A percentile compares a stretch with the other conserved stretches of the same genome.
These are phyloP conservation scores for Poteriospumella lacustris DNA, from an alignment of 108 stramenopile genomes.

Conservation along the genomic window DNA sequence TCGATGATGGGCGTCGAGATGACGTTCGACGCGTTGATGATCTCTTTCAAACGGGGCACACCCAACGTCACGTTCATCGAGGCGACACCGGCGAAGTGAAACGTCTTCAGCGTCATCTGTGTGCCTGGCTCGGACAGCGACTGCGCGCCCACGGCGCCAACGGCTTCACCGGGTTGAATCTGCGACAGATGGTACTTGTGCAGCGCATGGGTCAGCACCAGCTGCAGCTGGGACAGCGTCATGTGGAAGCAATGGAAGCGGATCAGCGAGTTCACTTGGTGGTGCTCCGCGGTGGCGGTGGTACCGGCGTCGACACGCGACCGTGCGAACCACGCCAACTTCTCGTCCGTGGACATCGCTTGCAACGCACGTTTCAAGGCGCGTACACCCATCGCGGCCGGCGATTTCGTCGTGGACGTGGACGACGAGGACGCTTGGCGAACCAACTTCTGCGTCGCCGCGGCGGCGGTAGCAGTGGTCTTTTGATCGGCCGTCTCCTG, in stretches of 20 bases:
- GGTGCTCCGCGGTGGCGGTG: neutral
- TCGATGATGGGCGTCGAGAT: constrained; percentile 99
- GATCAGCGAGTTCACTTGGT: neutral
- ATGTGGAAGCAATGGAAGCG: neutral
- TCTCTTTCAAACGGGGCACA: constrained; percentile 95
- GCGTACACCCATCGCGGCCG: too few relatives aligned
- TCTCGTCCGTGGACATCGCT: neutral
- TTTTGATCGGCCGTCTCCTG: neutral
- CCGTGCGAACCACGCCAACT: neutral
- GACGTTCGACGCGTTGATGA: constrained; percentile 92
- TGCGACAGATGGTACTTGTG: constrained; percentile 68
- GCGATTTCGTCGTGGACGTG: too few relatives aligned
- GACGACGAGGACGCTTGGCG: too few relatives aligned
- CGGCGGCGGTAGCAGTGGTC: constrained; percentile 31
- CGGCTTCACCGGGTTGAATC: constrained; percentile 90
- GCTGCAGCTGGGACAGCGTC: neutral
- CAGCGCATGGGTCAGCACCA: constrained; percentile 61
- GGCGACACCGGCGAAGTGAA: constrained; percentile 98
- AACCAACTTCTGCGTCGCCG: neutral
- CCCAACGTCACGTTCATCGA: constrained; percentile 99
- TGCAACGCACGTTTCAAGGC: too few relatives aligned
- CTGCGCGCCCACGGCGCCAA: constrained; percentile 95
- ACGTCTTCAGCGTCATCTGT: constrained; percentile 73
- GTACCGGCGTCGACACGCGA: neutral
- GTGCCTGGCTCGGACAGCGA: constrained; percentile 95